These are phyloP conservation scores for Striga hermonthica DNA, from an alignment of 305 asterid genomes.

Conservation along the genomic window DNA sequence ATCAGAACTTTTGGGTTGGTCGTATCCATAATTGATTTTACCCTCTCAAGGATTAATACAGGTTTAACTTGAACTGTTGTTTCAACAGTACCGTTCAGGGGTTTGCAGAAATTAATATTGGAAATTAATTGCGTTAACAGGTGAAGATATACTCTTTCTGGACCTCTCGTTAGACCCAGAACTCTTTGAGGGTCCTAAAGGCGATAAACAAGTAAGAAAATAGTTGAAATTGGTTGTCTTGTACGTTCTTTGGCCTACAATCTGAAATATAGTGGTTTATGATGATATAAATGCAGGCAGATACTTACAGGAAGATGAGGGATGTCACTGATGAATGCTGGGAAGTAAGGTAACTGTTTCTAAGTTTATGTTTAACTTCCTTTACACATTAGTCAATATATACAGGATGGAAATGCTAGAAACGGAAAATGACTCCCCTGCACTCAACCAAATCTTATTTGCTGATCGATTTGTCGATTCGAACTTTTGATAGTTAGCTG, in stretches of 20 bases:
- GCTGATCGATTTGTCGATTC: too few species aligned
- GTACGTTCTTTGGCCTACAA: slow-evolving; percentile 17
- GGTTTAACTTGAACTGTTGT: slow-evolving; percentile 41
- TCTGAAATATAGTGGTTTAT: slow-evolving; percentile 27
- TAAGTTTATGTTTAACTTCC: background rate
- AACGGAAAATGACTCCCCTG: too few species aligned
- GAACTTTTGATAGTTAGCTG: too few species aligned
- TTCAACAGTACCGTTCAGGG: slow-evolving; percentile 22
- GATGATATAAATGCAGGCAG: slow-evolving; percentile 56
- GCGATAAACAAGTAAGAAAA: slow-evolving; percentile 71
- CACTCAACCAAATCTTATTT: too few species aligned
- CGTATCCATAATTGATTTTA: slow-evolving; percentile 83
- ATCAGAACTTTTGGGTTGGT: slow-evolving; percentile 72
- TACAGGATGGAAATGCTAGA: background rate
- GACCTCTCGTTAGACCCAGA: slow-evolving; percentile 89
- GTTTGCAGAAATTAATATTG: slow-evolving; percentile 24
- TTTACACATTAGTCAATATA: background rate
- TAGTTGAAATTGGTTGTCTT: slow-evolving; percentile 5
- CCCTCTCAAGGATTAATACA: slow-evolving; percentile 90
- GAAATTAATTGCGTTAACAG: slow-evolving; percentile 41
- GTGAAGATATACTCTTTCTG: slow-evolving; percentile 86
- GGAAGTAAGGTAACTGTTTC: slow-evolving; percentile 82
- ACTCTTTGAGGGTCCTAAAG: slow-evolving; percentile 82
- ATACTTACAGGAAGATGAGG: slow-evolving; percentile 90
- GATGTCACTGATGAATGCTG: slow-evolving; percentile 77